Evolutionary conservation across 1,284 basidiomycete genomes (phyloP), one percentile per base, ranked within the genome.

Genomic region (Ceratorhiza oryzae-sativae): DNA sequence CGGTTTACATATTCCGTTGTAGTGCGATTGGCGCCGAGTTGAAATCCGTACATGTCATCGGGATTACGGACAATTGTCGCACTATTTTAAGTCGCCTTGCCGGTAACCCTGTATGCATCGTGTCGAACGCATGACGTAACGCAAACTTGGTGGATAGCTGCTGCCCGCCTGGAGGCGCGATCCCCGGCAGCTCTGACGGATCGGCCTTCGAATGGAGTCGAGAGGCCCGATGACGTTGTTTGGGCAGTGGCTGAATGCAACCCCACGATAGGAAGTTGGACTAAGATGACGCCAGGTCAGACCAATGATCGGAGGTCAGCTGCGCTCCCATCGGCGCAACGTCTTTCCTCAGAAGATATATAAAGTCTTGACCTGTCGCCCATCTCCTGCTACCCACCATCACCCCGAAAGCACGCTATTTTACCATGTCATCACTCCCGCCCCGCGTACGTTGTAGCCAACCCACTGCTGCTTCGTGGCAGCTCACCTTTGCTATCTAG

Each of bases 351-450:
- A 20, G 34, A 12, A 15, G 20, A 39, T 67, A 67, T 67, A 67
- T 53, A 67, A 45, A 55, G 15, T n/a, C n/a, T 9, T 18, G 32
- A 32, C 13, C 32, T 20, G 15, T 36, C 6, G 34, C 9, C 41
- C 25, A 8, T 23, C 20, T 51, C 65, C 51, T 15, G 45, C 32
- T 46, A n/a, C 23, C 25, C 18, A 18, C 53, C n/a, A 55, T 53
- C 65, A 56, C 39, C 49, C 46, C 36, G 13, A 41, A 18, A 68
- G 15, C 23, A 13, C 15, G 20, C 20, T 3, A 45, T 27, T 41
- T 32, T 30, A 67, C 34, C n/a, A 68, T 68, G 65, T 41, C 65
- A 18, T 68, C 65, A 34, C 41, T 68, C 20, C 65, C 65, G 20
- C 65, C 65, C 27, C 65, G 65, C n/a, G 65, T 68, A 39, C 39